Evolutionary conservation across 148 eudicot species (phyloP).

Genomic region (Simmondsia chinensis): DNA sequence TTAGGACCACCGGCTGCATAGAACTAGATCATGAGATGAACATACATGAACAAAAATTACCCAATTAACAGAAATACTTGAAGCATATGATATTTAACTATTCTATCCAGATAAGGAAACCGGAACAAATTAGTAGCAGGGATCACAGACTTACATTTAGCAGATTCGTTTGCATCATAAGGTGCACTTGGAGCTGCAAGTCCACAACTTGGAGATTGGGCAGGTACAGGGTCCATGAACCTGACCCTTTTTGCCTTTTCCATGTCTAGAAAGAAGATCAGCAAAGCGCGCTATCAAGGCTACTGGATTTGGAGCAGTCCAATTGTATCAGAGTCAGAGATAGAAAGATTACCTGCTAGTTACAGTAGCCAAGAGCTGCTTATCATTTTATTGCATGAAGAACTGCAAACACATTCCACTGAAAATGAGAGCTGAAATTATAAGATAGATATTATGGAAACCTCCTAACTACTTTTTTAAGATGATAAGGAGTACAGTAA

Average conservation of each 20-base stretch:
- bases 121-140: background rate
- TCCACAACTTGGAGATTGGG: slow-evolving; percentile 6
- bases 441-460: no score
- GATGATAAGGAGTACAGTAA: no score
- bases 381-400: no score
- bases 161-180: no score
- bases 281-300: background rate
- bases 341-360: no score
- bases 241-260: slow-evolving; percentile 32
- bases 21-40: background rate
- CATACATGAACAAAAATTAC: no score
- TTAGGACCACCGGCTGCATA: slow-evolving; percentile 44
- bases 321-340: no score
- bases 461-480: no score
- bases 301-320: background rate
- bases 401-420: no score
- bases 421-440: no score
- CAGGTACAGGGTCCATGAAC: slow-evolving; percentile 20
- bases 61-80: no score
- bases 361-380: no score
- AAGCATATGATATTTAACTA: background rate
- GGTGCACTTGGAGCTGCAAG: slow-evolving; percentile 12
- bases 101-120: background rate
- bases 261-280: slow-evolving; percentile 15
- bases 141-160: slow-evolving; percentile 10